Base-by-base conservation (phyloP, 257 asterid species). In the Thymus mandschuricus region DNA sequence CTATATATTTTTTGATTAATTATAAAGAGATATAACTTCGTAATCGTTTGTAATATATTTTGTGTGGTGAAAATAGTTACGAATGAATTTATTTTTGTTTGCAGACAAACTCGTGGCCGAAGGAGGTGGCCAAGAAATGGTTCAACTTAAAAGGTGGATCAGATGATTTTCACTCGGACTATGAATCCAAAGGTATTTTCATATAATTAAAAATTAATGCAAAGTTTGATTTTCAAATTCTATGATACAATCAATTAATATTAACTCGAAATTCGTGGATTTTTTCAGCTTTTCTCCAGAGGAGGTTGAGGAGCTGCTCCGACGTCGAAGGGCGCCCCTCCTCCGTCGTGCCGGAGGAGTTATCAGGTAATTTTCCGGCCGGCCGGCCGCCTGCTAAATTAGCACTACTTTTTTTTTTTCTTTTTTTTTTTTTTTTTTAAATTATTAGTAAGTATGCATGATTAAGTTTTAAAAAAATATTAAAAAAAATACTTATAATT, bases 101-200 rank as follows among this genome's bases (percentile, higher is more conserved):
- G 83, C 92, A 91, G 96, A 72, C 81, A 40, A 80, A 86, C 44
- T 87, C 89, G 12, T 87, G 92, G 96, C 83, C 96, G 3, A 86
- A 85, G 77, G 72, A 31, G 61, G 91, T 87, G 48, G 93, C 80
- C 6, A 80, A 64, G 46, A 92, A 89, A 78, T 83, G 90, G 93
- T 71, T 92, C 80, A 92, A 86, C 60, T 68, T 86, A 33, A 81
- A 65, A 64, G 79, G 79, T 70, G 76, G 86, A 8, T 50, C 76
- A 0, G 82, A 86, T 77, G 90, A 85, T 66, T 92, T 83, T 83
- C 79, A 86, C 58, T 89, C 96, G 0, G 96, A 92, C 78, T 80
- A 80, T 45, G 63, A 29, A 27, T 50, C 77, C 10, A 72, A 68
- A 43, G 90, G 97, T 91, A 63, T 21, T 21, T 21, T 21, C 21